Percentiles rank a stretch among this genome's conserved stretches.
Evolutionary conservation across 805 yeast genomes (phyloP).

Genomic region (Jamesozyma piceae): DNA sequence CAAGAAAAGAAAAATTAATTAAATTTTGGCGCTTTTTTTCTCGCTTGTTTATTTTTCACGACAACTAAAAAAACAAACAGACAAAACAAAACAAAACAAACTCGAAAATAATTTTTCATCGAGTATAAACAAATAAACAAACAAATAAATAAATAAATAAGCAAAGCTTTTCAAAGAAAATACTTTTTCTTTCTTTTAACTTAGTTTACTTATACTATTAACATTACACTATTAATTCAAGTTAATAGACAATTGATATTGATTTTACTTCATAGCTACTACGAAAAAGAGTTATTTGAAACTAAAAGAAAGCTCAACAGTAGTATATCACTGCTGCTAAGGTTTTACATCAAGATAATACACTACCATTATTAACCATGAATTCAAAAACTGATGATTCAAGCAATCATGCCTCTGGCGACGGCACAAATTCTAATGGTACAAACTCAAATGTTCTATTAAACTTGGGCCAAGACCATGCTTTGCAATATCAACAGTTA

Average conservation of each 20-base stretch:
- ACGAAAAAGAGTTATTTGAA: too few species aligned
- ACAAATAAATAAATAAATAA: neutral
- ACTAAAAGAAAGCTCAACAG: too few species aligned
- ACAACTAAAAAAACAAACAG: neutral
- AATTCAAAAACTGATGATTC: slow-evolving; percentile 2
- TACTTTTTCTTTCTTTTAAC: neutral
- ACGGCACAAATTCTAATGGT: neutral
- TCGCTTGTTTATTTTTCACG: neutral
- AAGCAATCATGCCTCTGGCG: neutral
- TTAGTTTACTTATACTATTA: neutral
- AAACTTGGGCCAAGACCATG: slow-evolving; percentile 12
- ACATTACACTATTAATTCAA: too few species aligned
- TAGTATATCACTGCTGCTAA: too few species aligned
- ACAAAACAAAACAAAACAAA: neutral
- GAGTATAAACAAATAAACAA: neutral
- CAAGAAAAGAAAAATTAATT: too few species aligned
- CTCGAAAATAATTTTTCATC: neutral
- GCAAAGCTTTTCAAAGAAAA: neutral
- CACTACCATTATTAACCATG: slow-evolving; percentile 2
- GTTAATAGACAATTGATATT: too few species aligned
- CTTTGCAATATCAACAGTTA: slow-evolving; percentile 20
- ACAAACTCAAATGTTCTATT: neutral
- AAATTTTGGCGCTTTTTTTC: neutral
- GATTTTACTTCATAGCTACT: too few species aligned
- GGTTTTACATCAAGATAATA: too few species aligned